These are phyloP conservation scores for Polytrichum commune DNA, from an alignment of 225 moss, liverwort and hornwort genomes.

Conservation along the genomic window DNA sequence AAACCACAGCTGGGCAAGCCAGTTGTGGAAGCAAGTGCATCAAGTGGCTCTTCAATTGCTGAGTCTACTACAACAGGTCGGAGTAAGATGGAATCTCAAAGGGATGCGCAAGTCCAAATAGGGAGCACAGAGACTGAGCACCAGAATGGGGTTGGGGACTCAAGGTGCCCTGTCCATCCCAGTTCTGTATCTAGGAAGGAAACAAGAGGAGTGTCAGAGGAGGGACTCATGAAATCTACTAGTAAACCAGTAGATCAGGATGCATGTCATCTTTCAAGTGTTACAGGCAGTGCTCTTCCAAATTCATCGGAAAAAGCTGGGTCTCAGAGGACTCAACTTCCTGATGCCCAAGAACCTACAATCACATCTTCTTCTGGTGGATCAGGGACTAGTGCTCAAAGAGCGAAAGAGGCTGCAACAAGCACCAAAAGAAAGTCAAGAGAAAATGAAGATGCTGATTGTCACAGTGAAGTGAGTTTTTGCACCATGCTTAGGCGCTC, in stretches of 20 bases:
- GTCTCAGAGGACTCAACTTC: constrained; percentile 33
- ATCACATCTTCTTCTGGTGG: constrained; percentile 84
- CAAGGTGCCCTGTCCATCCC: constrained; percentile 44
- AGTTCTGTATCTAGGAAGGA: constrained; percentile 36
- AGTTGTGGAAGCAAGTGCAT: constrained; percentile 47
- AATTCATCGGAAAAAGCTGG: constrained; percentile 38
- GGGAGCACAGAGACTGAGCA: constrained; percentile 31
- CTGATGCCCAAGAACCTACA: constrained; percentile 68
- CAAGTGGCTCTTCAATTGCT: constrained; percentile 65
- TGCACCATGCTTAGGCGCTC: background rate
- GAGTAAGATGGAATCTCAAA: constrained; percentile 23
- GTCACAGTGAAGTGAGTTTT: constrained; percentile 78
- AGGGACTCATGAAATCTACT: constrained; percentile 24
- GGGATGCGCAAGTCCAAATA: constrained; percentile 33
- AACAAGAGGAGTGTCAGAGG: constrained; percentile 23
- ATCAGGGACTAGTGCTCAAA: constrained; percentile 66
- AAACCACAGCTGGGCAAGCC: constrained; percentile 34
- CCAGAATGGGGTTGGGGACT: constrained; percentile 37
- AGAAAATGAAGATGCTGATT: constrained; percentile 78
- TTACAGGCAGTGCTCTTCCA: constrained; percentile 27
- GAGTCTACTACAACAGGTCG: constrained; percentile 65
- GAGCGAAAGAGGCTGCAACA: constrained; percentile 45
- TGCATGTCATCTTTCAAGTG: constrained; percentile 37
- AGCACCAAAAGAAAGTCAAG: constrained; percentile 57
- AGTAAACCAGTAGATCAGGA: constrained; percentile 38